Conservation (phyloP, 2,329 filamentous ascomycete genomes). For the Cladosporium sphaerospermum region DNA sequence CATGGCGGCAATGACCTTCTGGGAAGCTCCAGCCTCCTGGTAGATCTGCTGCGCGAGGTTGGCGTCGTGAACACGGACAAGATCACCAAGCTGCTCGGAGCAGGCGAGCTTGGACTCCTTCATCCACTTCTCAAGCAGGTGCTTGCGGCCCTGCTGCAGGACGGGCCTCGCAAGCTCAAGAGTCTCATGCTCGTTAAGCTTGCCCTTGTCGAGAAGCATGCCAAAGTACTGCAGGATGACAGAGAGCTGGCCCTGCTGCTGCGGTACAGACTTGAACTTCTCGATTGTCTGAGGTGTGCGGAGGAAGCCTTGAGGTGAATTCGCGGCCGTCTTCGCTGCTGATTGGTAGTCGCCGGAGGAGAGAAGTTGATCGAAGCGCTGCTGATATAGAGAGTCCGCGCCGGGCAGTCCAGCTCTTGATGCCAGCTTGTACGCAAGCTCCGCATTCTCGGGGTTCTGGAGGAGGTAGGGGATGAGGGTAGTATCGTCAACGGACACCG, state of each 20-base stretch:
- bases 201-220: constrained; percentile 91
- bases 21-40: constrained; percentile 78
- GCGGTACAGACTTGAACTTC: constrained; percentile 81
- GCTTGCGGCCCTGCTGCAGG: constrained; percentile 86
- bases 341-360: constrained; percentile 72
- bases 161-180: constrained; percentile 90
- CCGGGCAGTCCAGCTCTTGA: constrained; percentile 89
- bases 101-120: constrained; percentile 92
- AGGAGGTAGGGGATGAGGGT: constrained; percentile 91
- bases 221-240: constrained; percentile 97
- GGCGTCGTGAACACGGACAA: constrained; percentile 83
- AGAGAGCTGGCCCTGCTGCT: constrained; percentile 79
- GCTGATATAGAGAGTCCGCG: constrained; percentile 85
- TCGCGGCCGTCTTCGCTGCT: constrained; percentile 92
- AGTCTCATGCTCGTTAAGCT: constrained; percentile 86
- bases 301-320: constrained; percentile 91
- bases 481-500: constrained; percentile 86
- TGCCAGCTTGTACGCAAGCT: constrained; percentile 91
- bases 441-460: constrained; percentile 89
- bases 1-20: constrained; percentile 92
- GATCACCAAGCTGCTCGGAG: constrained; percentile 93
- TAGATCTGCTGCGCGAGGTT: constrained; percentile 85
- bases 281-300: constrained; percentile 93
- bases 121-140: constrained; percentile 96
- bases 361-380: constrained; percentile 87